These are phyloP conservation scores for Ascochyta clinopodiicola DNA, from an alignment of 2,329 filamentous ascomycete species.

Conservation along the genomic window DNA sequence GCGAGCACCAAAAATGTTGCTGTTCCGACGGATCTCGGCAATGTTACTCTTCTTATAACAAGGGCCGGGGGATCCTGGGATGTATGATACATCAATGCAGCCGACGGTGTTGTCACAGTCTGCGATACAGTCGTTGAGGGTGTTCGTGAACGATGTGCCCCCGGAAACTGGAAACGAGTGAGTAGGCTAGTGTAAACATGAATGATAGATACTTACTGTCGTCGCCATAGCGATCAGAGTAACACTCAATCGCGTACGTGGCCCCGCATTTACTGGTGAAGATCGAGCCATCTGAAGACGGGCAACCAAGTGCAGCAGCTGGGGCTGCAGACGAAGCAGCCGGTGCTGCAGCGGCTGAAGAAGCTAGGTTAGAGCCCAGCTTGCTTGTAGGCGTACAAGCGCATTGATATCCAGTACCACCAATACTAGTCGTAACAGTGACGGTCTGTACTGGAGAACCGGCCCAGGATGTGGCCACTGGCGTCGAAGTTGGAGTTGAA, in stretches of 20 bases:
- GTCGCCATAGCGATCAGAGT: slow-evolving; percentile 29
- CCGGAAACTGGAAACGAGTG: slow-evolving; percentile 16
- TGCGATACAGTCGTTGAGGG: slow-evolving; percentile 26
- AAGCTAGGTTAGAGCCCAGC: not conserved
- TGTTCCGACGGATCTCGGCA: slow-evolving; percentile 13
- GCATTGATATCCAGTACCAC: slow-evolving; percentile 16
- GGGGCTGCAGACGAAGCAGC: not conserved
- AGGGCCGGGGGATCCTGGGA: slow-evolving; percentile 19
- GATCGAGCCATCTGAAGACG: slow-evolving; percentile 18
- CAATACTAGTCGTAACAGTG: slow-evolving; percentile 19
- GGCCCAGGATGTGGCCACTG: not conserved
- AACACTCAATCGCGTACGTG: slow-evolving; percentile 32
- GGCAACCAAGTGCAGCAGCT: slow-evolving; percentile 17
- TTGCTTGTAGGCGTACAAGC: slow-evolving; percentile 15
- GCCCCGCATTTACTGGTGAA: slow-evolving; percentile 27
- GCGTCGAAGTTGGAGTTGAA: not conserved
- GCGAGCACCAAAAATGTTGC: slow-evolving; percentile 29
- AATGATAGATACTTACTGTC: slow-evolving; percentile 20
- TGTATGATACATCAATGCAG: slow-evolving; percentile 33
- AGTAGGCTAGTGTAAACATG: not conserved
- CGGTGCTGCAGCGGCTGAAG: not conserved
- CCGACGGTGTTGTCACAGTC: slow-evolving; percentile 27
- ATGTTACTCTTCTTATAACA: slow-evolving; percentile 36
- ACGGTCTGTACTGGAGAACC: slow-evolving; percentile 10
- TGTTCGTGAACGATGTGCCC: slow-evolving; percentile 10